These are phyloP conservation scores for Triglochin maritima DNA, from an alignment of 106 monocot genomes.

Conservation along the genomic window DNA sequence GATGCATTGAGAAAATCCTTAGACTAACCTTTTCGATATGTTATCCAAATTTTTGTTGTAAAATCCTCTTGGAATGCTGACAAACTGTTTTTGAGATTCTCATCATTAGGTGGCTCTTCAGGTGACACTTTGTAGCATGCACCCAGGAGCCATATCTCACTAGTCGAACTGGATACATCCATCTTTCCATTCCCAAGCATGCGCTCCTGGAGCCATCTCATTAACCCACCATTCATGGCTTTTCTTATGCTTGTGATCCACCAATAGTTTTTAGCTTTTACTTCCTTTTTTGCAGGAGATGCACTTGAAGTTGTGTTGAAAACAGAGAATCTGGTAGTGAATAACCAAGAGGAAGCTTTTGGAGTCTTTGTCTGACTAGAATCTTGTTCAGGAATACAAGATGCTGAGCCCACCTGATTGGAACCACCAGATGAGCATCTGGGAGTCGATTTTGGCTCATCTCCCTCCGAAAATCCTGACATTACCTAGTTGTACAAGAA, in stretches of 20 bases:
- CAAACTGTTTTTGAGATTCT: constrained; percentile 19
- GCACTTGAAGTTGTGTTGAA: constrained; percentile 28
- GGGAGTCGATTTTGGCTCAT: constrained; percentile 37
- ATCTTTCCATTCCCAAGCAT: constrained; percentile 41
- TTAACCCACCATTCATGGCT: constrained; percentile 35
- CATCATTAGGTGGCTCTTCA: constrained; percentile 33
- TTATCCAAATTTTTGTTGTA: constrained; percentile 92
- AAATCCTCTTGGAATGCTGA: constrained; percentile 62
- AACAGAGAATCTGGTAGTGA: constrained; percentile 48
- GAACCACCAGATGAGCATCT: constrained; percentile 26
- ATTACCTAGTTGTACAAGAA: constrained; percentile 46
- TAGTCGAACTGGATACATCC: constrained; percentile 49
- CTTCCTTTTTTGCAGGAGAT: constrained; percentile 22
- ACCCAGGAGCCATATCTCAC: constrained; percentile 88
- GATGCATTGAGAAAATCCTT: background rate
- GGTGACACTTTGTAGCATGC: constrained; percentile 45
- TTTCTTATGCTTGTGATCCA: constrained; percentile 55
- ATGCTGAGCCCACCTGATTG: constrained; percentile 7
- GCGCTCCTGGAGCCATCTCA: constrained; percentile 76
- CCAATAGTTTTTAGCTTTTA: constrained; percentile 38
- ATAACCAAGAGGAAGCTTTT: constrained; percentile 43
- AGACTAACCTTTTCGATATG: constrained; percentile 77
- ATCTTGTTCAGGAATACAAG: constrained; percentile 23
- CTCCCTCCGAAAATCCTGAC: constrained; percentile 64
- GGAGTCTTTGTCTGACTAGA: constrained; percentile 16